A percentile compares a stretch with the other conserved stretches of the same genome.
These are phyloP conservation scores for Turritis glabra DNA, from an alignment of 345 rosid genomes.

Conservation along the genomic window DNA sequence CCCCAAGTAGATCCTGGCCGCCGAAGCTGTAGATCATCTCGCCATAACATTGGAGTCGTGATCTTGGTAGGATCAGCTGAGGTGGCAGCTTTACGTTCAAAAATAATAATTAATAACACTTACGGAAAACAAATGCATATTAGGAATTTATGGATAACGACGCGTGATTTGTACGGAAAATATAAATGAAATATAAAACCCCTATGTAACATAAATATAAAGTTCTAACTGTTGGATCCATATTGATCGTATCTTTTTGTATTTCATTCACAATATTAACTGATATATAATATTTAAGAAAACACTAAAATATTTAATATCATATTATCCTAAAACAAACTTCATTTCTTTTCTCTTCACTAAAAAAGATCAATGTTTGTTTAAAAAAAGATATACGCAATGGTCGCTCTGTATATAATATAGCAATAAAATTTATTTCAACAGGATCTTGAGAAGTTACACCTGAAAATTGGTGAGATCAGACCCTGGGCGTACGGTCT, in stretches of 20 bases:
- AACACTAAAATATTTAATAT: neutral
- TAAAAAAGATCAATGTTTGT: neutral
- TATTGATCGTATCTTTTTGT: neutral
- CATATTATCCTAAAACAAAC: neutral
- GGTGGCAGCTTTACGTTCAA: conserved; percentile 58
- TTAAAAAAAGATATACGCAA: neutral
- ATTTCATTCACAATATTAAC: neutral
- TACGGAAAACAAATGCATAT: neutral
- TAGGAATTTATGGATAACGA: neutral
- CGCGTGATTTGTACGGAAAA: neutral
- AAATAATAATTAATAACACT: neutral
- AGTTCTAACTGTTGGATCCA: neutral
- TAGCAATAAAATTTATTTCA: neutral
- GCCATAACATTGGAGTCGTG: conserved; percentile 72
- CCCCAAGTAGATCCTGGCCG: conserved; percentile 51
- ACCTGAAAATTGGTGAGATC: conserved; percentile 67
- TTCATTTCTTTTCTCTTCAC: neutral
- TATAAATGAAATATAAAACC: neutral
- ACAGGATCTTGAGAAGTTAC: neutral
- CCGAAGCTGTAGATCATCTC: conserved; percentile 58
- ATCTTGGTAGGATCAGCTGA: conserved; percentile 74
- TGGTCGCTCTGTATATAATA: neutral
- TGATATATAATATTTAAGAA: no score
- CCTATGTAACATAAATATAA: neutral
- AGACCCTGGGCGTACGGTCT: conserved; percentile 55